Evolutionary conservation across 2,329 filamentous ascomycete species (phyloP).

Genomic region (Aspergillus ibericus): DNA sequence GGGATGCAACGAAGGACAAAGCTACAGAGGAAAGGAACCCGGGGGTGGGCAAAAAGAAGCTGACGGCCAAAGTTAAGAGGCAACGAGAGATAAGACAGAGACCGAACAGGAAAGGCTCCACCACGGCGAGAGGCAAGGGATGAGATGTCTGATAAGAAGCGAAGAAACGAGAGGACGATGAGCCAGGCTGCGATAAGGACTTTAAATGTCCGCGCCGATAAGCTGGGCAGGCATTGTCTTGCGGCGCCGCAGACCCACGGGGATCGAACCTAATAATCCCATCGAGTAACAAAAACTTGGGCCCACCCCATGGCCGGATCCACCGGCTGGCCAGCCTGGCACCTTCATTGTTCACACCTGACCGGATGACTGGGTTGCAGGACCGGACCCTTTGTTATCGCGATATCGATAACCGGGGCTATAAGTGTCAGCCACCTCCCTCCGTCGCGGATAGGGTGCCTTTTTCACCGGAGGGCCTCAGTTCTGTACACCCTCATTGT

Average conservation of each 20-base stretch:
- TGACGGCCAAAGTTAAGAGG: constrained; percentile 11
- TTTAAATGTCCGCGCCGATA: constrained; percentile 11
- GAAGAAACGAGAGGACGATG: constrained; percentile 1
- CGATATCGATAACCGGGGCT: background rate
- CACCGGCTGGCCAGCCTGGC: background rate
- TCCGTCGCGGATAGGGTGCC: background rate
- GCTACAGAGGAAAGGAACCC: constrained; percentile 11
- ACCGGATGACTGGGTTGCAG: background rate
- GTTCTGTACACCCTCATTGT: constrained; percentile 25
- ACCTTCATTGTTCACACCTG: background rate
- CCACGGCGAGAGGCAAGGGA: constrained; percentile 7
- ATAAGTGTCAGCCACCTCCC: background rate
- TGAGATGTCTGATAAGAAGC: constrained; percentile 8
- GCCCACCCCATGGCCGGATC: background rate
- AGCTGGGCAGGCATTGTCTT: background rate
- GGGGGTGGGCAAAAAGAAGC: constrained; percentile 1
- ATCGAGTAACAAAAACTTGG: constrained; percentile 20
- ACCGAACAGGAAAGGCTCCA: constrained; percentile 2
- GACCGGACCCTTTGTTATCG: background rate
- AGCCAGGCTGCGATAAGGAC: constrained; percentile 5
- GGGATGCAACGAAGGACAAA: constrained; percentile 8
- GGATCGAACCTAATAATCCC: constrained; percentile 4
- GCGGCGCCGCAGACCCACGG: background rate
- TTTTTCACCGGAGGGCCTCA: background rate
- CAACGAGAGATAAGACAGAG: background rate